Conservation (phyloP, 176 grass and related monocot genomes). For the Sorghum bicolor region Sorghum_bicolor_NCBIv3 NC_012873.2:10810501-10811000, state of each 20-base stretch:
- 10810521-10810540: slow-evolving; percentile 12
- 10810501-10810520: slow-evolving; percentile 34
- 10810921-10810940: slow-evolving; percentile 33
- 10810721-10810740: not conserved
- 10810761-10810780: slow-evolving; percentile 39
- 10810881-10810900: slow-evolving; percentile 41
- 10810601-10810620: slow-evolving; percentile 25
- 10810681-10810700: slow-evolving; percentile 6
- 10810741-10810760: slow-evolving; percentile 9
- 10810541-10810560: slow-evolving; percentile 25
- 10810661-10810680: slow-evolving; percentile 21
- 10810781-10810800: not conserved
- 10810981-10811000: not conserved
- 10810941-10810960: slow-evolving; percentile 42
- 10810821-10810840: slow-evolving; percentile 36
- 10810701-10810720: not conserved
- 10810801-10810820: slow-evolving; percentile 9
- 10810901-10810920: slow-evolving; percentile 45
- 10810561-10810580: slow-evolving; percentile 46
- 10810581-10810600: slow-evolving; percentile 27
- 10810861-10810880: slow-evolving; percentile 26
- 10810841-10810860: slow-evolving; percentile 64
- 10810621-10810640: slow-evolving; percentile 34
- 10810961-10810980: not conserved
- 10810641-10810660: slow-evolving; percentile 29